phyloP scores from a whole-genome alignment of 495 filamentous ascomycete species.

The Podospora pseudoanserina region DNA sequence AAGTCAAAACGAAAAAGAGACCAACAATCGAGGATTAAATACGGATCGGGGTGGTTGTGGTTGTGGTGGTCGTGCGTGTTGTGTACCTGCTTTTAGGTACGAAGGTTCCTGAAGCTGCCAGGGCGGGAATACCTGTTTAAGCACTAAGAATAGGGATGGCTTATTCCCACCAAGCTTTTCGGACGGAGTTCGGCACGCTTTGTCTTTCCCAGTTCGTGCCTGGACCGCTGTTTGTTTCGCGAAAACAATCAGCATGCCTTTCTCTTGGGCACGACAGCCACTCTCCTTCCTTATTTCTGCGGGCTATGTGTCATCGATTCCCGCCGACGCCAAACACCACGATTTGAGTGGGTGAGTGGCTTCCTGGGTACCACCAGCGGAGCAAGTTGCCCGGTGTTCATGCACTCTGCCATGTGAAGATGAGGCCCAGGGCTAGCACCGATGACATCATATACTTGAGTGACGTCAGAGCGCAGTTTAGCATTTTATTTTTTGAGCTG shows the following conservation, averaged over 20 bases:
- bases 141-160: background rate
- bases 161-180: background rate
- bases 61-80: background rate
- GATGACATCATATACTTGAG: background rate
- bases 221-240: background rate
- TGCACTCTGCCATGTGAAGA: background rate
- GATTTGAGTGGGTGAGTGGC: background rate
- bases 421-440: background rate
- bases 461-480: background rate
- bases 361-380: background rate
- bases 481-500: too few relatives aligned
- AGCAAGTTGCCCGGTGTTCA: background rate
- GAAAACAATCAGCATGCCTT: background rate
- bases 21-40: background rate
- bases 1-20: background rate
- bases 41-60: background rate
- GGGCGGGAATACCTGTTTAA: background rate
- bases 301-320: background rate
- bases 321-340: background rate
- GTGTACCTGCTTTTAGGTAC: slow-evolving; percentile 3
- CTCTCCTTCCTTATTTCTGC: background rate
- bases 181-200: background rate
- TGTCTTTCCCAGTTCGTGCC: background rate
- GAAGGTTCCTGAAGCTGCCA: slow-evolving; percentile 20
- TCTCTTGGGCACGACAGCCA: background rate